phyloP scores from a whole-genome alignment of 106 monocot species.

The Phalaenopsis equestris region DNA sequence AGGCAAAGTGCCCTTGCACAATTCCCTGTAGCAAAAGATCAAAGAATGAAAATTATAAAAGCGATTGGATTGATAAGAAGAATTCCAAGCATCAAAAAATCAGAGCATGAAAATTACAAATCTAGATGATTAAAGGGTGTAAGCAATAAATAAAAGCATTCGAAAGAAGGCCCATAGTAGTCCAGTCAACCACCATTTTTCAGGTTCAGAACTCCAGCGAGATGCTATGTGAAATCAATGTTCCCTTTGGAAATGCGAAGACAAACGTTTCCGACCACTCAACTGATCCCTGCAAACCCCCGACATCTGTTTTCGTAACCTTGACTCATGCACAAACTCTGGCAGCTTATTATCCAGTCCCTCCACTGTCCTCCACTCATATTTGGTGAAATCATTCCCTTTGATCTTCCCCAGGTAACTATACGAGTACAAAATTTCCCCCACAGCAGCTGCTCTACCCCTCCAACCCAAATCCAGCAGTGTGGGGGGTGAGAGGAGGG shows the following conservation, averaged over 20 bases:
- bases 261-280: constrained; percentile 24
- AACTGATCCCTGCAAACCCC: constrained; percentile 33
- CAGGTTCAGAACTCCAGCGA: constrained; percentile 32
- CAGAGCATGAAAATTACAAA: no score
- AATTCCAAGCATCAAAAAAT: no score
- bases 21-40: no score
- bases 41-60: no score
- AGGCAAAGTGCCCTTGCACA: no score
- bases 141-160: no score
- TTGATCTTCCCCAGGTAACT: constrained; percentile 67
- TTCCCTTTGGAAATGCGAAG: constrained; percentile 24
- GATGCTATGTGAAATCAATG: constrained; percentile 51
- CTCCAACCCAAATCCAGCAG: constrained; percentile 65
- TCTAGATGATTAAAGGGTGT: no score
- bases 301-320: constrained; percentile 13
- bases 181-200: background rate
- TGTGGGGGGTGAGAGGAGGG: constrained; percentile 17
- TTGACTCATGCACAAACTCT: constrained; percentile 46
- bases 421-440: constrained; percentile 60
- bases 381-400: constrained; percentile 39
- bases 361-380: constrained; percentile 52
- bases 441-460: constrained; percentile 62
- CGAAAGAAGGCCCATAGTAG: no score
- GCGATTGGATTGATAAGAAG: no score
- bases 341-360: constrained; percentile 53